Conservation (phyloP, 148 eudicot species). For the Cornus controversa region DNA sequence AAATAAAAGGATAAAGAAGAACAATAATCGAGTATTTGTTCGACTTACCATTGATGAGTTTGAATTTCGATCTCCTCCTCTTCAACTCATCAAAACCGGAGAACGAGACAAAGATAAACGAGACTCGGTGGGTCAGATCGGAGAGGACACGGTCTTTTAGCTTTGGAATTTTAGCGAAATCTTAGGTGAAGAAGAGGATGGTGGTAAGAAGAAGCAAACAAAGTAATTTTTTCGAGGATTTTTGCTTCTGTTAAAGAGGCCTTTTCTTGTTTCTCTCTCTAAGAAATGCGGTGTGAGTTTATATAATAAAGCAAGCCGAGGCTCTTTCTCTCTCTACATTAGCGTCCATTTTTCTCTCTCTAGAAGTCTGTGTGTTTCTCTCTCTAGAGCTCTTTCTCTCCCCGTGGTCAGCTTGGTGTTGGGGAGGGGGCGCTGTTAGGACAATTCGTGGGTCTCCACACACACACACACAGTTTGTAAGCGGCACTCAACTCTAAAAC, state of each 20-base stretch:
- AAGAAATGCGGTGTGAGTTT: slow-evolving; percentile 5
- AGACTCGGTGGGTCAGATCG: slow-evolving; percentile 43
- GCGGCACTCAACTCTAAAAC: slow-evolving; percentile 19
- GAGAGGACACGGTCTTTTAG: slow-evolving; percentile 12
- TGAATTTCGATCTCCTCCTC: slow-evolving; percentile 29
- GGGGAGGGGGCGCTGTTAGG: too few relatives aligned
- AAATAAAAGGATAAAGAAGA: background rate
- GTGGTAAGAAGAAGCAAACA: background rate
- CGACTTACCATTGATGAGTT: slow-evolving; percentile 35
- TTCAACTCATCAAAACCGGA: slow-evolving; percentile 34
- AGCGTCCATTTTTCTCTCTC: background rate
- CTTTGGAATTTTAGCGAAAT: slow-evolving; percentile 1
- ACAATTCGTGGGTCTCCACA: slow-evolving; percentile 15
- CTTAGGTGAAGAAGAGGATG: background rate
- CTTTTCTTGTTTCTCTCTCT: slow-evolving; percentile 10
- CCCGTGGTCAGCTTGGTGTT: background rate
- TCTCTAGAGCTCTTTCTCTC: background rate
- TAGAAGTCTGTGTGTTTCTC: background rate
- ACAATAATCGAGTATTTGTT: background rate
- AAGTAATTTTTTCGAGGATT: background rate
- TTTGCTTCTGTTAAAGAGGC: slow-evolving; percentile 3
- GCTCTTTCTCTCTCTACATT: slow-evolving; percentile 1
- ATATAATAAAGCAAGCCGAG: background rate
- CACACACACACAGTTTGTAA: background rate
- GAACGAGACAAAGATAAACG: slow-evolving; percentile 17